Evolutionary conservation across 164 flowering plant species (phyloP).

Genomic region (Aristolochia californica): DNA sequence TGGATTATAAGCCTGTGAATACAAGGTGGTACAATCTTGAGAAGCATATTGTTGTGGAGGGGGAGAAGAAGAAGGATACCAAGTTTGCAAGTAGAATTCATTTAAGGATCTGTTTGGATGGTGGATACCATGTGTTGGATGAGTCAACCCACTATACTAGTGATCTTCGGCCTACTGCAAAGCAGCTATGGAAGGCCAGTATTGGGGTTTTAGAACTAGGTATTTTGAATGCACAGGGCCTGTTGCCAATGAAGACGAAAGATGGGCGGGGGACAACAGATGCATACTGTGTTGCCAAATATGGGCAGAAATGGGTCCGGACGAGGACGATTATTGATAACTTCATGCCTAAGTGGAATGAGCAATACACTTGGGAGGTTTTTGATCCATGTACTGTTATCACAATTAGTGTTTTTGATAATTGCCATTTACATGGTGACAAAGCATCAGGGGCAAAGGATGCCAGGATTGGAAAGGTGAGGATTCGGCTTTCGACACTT

Average conservation of each 20-base stretch:
- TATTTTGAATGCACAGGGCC: slow-evolving; percentile 34
- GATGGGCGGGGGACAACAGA: slow-evolving; percentile 28
- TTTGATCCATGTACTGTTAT: slow-evolving; percentile 50
- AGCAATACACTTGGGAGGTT: slow-evolving; percentile 55
- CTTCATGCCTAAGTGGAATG: slow-evolving; percentile 40
- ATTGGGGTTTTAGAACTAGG: slow-evolving; percentile 56
- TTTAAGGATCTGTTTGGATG: slow-evolving; percentile 40
- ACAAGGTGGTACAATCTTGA: slow-evolving; percentile 38
- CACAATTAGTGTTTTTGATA: slow-evolving; percentile 53
- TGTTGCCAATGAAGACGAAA: slow-evolving; percentile 31
- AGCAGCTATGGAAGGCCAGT: slow-evolving; percentile 29
- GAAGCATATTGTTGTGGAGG: slow-evolving; percentile 53
- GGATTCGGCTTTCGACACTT: slow-evolving; percentile 61
- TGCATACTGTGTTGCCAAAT: slow-evolving; percentile 59
- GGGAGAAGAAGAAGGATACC: slow-evolving; percentile 29
- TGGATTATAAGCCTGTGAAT: slow-evolving; percentile 19
- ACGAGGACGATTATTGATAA: slow-evolving; percentile 38
- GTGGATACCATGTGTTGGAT: slow-evolving; percentile 58
- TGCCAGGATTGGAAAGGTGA: slow-evolving; percentile 71
- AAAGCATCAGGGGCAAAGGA: slow-evolving; percentile 43
- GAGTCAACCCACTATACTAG: slow-evolving; percentile 46
- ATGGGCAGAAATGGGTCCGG: slow-evolving; percentile 52
- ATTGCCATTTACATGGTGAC: slow-evolving; percentile 34
- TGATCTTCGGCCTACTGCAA: slow-evolving; percentile 37
- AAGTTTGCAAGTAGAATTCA: slow-evolving; percentile 32